Evolutionary conservation across 208 protist genomes (phyloP).

Genomic region (Angomonas deanei): DNA sequence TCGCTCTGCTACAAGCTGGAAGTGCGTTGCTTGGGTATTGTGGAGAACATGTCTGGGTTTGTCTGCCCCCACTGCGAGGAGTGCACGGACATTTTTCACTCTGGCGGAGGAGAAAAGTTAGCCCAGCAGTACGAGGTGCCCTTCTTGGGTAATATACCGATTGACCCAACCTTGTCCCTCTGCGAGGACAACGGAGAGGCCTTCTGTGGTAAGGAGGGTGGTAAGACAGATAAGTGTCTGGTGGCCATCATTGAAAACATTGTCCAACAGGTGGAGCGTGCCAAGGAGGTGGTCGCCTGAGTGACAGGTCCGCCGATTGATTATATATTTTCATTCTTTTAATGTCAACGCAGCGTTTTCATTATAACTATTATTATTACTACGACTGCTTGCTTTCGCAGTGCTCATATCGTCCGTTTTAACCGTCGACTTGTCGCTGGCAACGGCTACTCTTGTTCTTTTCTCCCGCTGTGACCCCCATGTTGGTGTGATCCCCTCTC

Average conservation of each 20-base stretch:
- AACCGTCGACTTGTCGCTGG: too few relatives aligned
- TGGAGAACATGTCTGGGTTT: slow-evolving; percentile 93
- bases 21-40: slow-evolving; percentile 85
- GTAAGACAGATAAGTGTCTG: slow-evolving; percentile 45
- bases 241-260: slow-evolving; percentile 47
- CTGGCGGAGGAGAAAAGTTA: slow-evolving; percentile 72
- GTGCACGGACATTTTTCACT: slow-evolving; percentile 85
- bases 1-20: slow-evolving; percentile 85
- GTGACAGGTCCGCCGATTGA: too few relatives aligned
- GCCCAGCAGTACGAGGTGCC: slow-evolving; percentile 74
- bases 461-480: too few relatives aligned
- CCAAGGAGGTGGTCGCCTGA: slow-evolving; percentile 10
- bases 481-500: too few relatives aligned
- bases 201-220: slow-evolving; percentile 28
- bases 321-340: background rate
- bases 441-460: too few relatives aligned
- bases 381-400: background rate
- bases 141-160: slow-evolving; percentile 78
- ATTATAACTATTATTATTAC: background rate
- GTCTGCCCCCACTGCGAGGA: slow-evolving; percentile 90
- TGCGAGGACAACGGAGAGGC: slow-evolving; percentile 66
- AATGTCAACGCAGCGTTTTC: background rate
- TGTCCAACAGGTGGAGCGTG: slow-evolving; percentile 51
- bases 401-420: too few relatives aligned
- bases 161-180: slow-evolving; percentile 68